Evolutionary conservation across 306 rosid species (phyloP).

Genomic region (Crotalaria pallida): DNA sequence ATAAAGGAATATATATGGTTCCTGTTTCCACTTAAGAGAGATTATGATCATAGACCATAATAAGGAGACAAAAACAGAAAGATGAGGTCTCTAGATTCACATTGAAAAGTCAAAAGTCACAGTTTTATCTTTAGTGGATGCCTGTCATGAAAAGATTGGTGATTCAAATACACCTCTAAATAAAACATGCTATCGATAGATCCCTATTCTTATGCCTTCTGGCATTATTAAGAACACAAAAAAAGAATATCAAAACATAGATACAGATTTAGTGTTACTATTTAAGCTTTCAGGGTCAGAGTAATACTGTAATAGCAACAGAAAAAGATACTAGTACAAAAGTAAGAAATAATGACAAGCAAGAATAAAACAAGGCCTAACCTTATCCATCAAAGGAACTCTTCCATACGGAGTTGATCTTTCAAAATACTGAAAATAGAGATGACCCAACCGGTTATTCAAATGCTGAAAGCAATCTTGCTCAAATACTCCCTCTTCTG

Average conservation of each 20-base stretch:
- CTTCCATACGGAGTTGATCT: slow-evolving; percentile 82
- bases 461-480: slow-evolving; percentile 41
- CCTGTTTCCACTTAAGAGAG: slow-evolving; percentile 6
- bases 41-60: slow-evolving; percentile 1
- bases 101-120: slow-evolving; percentile 36
- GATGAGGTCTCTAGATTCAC: slow-evolving; percentile 4
- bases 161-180: too few species aligned
- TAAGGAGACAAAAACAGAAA: neutral
- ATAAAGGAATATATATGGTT: slow-evolving; percentile 1
- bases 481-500: slow-evolving; percentile 76
- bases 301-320: neutral
- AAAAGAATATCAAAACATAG: neutral
- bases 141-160: slow-evolving; percentile 19
- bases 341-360: neutral
- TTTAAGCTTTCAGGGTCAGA: neutral
- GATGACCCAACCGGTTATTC: slow-evolving; percentile 61
- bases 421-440: slow-evolving; percentile 68
- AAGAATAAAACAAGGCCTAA: slow-evolving; percentile 34
- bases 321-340: neutral
- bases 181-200: too few species aligned
- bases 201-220: too few species aligned
- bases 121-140: slow-evolving; percentile 29
- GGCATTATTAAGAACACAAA: neutral
- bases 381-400: slow-evolving; percentile 92
- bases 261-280: slow-evolving; percentile 10